phyloP scores from a whole-genome alignment of 169 alveolate species.

The Eimeria maxima region DNA sequence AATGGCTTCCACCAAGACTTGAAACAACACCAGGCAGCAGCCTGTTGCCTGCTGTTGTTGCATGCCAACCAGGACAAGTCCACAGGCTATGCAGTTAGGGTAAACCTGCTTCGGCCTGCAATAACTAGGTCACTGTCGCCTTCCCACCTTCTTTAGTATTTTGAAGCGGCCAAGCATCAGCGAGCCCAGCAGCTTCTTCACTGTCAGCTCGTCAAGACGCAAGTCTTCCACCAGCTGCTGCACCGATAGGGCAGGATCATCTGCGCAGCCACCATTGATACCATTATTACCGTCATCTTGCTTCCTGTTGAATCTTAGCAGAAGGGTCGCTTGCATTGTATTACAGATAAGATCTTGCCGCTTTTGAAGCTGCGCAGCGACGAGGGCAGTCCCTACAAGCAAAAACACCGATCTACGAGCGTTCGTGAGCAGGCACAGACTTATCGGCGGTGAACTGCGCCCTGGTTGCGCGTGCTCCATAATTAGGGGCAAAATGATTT shows the following conservation, averaged over 20 bases:
- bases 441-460: not conserved
- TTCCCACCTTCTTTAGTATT: constrained; percentile 67
- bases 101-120: not conserved
- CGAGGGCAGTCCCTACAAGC: constrained; percentile 83
- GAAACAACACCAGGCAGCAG: not conserved
- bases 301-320: constrained; percentile 88
- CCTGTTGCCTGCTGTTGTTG: not conserved
- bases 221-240: constrained; percentile 61
- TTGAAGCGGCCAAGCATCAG: constrained; percentile 82
- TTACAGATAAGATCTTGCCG: constrained; percentile 86
- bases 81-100: not conserved
- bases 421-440: not conserved
- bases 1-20: too few species aligned
- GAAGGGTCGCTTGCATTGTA: constrained; percentile 89
- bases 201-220: constrained; percentile 77
- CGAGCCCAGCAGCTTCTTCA: constrained; percentile 84
- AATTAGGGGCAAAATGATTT: not conserved
- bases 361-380: constrained; percentile 82
- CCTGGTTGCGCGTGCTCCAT: not conserved
- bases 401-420: not conserved
- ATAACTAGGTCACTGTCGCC: not conserved
- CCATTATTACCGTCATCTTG: constrained; percentile 38
- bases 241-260: constrained; percentile 66
- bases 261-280: constrained; percentile 7
- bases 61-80: not conserved